Base-by-base conservation (phyloP, 352 stramenopile species). In the Phytopythium kandeliae region DNA sequence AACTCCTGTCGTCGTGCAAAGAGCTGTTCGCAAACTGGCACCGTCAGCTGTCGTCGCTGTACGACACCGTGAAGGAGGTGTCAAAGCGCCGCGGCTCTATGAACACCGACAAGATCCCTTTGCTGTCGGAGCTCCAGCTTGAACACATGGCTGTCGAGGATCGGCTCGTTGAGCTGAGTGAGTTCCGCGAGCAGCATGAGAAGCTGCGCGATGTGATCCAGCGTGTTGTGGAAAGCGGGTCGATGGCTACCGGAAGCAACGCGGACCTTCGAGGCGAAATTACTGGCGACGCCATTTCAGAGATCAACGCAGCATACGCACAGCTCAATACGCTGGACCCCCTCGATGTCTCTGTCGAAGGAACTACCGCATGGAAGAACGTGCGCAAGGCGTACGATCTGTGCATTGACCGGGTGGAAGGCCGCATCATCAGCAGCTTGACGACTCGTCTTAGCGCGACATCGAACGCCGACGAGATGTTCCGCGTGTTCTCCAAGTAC, bases 401-500 rank as follows among this genome's bases (percentile, higher is more conserved):
- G 24, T 90, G 85, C 30, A 89, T 98, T 47, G 92, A 98, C 55
- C 78, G 80, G 28, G 78, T 98, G 15, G 95, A 98, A 83, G 87
- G 86, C 5, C 76, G 85, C 31, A 96, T 98, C 53, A 96, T 96
- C 48, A 80, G 59, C 36, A 95, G 86, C 53, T 70, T 98, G 19
- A 94, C 86, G 8, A 92, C 78, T 51, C 74, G 85, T 11, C 58
- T 98, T 28, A 90, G 74, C 44, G 78, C 78, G 24, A 96, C 92
- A 3, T 86, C 73, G 31, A 97, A 95, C 31, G 96, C 97, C 4
- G 93, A 98, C 54, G 89, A 98, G 54, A 98, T 97, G 92, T 97
- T 98, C 51, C 77, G 86, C 11, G 95, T 99, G 6, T 99, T 99
- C 59, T 95, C 89, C 17, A 96, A 96, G 58, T 99, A 99, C 75